phyloP scores from a whole-genome alignment of 495 filamentous ascomycete genomes.

The Achaetomiella virescens region DNA sequence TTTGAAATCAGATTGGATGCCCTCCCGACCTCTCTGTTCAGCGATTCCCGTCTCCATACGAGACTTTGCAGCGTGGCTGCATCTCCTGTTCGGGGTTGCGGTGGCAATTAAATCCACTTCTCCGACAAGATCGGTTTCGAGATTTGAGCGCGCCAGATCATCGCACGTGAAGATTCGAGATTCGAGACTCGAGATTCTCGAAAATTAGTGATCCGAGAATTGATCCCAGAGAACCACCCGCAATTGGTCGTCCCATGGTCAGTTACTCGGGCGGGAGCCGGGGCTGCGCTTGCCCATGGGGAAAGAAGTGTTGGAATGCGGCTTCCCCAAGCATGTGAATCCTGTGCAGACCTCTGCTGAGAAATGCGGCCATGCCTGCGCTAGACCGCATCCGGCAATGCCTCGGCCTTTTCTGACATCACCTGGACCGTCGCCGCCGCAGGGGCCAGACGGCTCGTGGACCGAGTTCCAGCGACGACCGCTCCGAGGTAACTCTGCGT shows the following conservation, averaged over 20 bases:
- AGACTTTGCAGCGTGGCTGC: too few species aligned
- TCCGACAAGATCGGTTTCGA: too few species aligned
- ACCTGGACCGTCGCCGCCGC: slow-evolving; percentile 20
- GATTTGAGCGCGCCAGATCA: too few species aligned
- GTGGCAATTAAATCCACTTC: too few species aligned
- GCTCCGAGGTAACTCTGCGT: background rate
- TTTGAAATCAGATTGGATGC: background rate
- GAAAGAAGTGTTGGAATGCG: background rate
- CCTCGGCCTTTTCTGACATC: slow-evolving; percentile 36
- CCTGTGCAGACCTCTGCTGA: background rate
- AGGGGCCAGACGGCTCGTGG: slow-evolving; percentile 4
- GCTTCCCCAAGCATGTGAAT: slow-evolving; percentile 21
- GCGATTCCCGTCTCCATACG: too few species aligned
- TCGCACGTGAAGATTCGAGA: too few species aligned
- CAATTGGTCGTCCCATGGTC: background rate
- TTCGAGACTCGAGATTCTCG: too few species aligned
- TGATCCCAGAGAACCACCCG: too few species aligned
- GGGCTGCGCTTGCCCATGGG: too few species aligned
- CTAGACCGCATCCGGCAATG: slow-evolving; percentile 29
- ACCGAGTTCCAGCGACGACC: slow-evolving; percentile 5
- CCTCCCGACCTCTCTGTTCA: too few species aligned
- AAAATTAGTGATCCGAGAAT: too few species aligned
- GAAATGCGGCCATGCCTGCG: slow-evolving; percentile 20
- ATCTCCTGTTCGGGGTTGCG: too few species aligned
- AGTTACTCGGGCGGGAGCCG: background rate